Percentiles rank a stretch among this genome's conserved stretches.
Evolutionary conservation across 805 yeast species (phyloP).

Genomic region (Ogataea henricii): DNA sequence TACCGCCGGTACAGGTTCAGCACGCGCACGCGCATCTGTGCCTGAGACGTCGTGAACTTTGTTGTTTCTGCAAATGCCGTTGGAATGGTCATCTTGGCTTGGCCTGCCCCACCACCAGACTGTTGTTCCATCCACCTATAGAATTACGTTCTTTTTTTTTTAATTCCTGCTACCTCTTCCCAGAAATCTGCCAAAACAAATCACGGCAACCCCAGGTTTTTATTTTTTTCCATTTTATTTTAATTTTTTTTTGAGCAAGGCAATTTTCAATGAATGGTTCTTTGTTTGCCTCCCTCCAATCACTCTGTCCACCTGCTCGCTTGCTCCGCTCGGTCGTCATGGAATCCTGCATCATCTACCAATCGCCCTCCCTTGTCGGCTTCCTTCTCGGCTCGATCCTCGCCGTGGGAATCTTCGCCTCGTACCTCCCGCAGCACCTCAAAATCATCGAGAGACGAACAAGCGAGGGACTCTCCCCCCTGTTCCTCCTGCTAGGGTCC

Average conservation of each 20-base stretch:
- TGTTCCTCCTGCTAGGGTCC: slow-evolving; percentile 69
- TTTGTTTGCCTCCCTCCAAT: no score
- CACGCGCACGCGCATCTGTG: slow-evolving; percentile 64
- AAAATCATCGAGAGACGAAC: slow-evolving; percentile 58
- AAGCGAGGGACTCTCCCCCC: slow-evolving; percentile 78
- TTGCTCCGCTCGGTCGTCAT: background rate
- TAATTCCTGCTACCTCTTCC: background rate
- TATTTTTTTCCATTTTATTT: background rate
- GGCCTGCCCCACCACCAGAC: background rate
- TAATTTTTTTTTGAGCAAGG: no score
- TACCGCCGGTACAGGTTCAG: slow-evolving; percentile 73
- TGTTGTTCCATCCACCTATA: background rate
- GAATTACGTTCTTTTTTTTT: background rate
- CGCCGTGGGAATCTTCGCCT: slow-evolving; percentile 65
- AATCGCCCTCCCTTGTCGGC: slow-evolving; percentile 51
- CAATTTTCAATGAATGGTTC: no score
- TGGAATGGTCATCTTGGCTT: slow-evolving; percentile 53
- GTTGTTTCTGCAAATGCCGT: slow-evolving; percentile 87
- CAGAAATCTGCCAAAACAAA: slow-evolving; percentile 14
- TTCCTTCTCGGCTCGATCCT: slow-evolving; percentile 53
- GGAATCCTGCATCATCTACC: slow-evolving; percentile 42
- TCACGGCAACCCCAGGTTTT: slow-evolving; percentile 2
- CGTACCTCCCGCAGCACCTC: slow-evolving; percentile 76
- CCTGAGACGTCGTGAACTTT: slow-evolving; percentile 58
- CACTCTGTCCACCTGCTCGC: background rate